Evolutionary conservation across 2,329 filamentous ascomycete genomes (phyloP).

Genomic region (Fusarium liriodendri): DNA sequence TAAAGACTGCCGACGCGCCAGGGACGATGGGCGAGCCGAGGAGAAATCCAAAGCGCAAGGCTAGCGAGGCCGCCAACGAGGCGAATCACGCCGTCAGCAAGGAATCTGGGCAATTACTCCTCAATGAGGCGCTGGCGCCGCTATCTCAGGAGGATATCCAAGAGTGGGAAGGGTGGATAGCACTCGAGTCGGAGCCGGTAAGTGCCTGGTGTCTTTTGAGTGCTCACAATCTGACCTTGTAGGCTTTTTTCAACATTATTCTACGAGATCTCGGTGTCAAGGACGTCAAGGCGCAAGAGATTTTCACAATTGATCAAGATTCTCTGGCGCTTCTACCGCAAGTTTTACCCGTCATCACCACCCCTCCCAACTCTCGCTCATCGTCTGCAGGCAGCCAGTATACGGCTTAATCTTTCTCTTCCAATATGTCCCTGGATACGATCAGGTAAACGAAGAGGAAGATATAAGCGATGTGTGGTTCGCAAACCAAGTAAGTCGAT

Average conservation of each 20-base stretch:
- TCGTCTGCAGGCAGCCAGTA: slow-evolving; percentile 71
- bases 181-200: slow-evolving; percentile 91
- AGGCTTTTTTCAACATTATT: slow-evolving; percentile 90
- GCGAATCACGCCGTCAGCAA: slow-evolving; percentile 42
- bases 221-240: neutral
- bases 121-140: slow-evolving; percentile 59
- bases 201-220: slow-evolving; percentile 42
- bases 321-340: slow-evolving; percentile 73
- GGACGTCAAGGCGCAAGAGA: slow-evolving; percentile 79
- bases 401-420: slow-evolving; percentile 93
- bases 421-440: slow-evolving; percentile 69
- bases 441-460: slow-evolving; percentile 65
- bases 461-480: slow-evolving; percentile 81
- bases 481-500: slow-evolving; percentile 79
- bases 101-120: slow-evolving; percentile 55
- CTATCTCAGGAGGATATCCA: slow-evolving; percentile 64
- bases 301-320: slow-evolving; percentile 77
- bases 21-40: slow-evolving; percentile 38
- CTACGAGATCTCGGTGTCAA: slow-evolving; percentile 81
- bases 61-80: slow-evolving; percentile 47
- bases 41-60: slow-evolving; percentile 60
- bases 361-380: slow-evolving; percentile 15
- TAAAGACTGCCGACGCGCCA: neutral
- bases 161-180: slow-evolving; percentile 79
- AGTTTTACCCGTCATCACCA: slow-evolving; percentile 26